Evolutionary conservation across 179 eudicot genomes (phyloP).

Genomic region (Camellia oleifera): DNA sequence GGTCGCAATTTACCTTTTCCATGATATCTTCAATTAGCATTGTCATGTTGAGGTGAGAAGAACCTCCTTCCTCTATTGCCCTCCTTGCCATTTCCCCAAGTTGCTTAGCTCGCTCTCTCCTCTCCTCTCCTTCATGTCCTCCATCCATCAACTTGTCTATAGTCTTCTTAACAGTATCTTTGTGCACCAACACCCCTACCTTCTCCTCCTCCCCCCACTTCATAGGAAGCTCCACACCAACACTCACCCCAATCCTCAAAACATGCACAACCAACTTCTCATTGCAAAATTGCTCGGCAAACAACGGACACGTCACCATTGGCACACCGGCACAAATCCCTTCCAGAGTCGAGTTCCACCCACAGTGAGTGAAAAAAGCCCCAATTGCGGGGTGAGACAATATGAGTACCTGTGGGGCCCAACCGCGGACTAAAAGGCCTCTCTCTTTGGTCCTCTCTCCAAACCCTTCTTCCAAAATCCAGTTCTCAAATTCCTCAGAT

Average conservation of each 20-base stretch:
- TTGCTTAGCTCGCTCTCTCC: slow-evolving; percentile 34
- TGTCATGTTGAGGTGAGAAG: slow-evolving; percentile 31
- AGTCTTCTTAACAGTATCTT: slow-evolving; percentile 28
- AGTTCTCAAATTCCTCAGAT: slow-evolving; percentile 32
- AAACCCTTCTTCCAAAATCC: slow-evolving; percentile 33
- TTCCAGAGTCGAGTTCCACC: slow-evolving; percentile 63
- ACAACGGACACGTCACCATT: slow-evolving; percentile 59
- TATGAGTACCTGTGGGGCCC: slow-evolving; percentile 62
- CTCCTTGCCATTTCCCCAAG: slow-evolving; percentile 37
- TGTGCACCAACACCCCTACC: slow-evolving; percentile 28
- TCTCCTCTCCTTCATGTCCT: slow-evolving; percentile 38
- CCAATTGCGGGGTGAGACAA: slow-evolving; percentile 45
- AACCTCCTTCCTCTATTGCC: slow-evolving; percentile 46
- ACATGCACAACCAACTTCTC: slow-evolving; percentile 45
- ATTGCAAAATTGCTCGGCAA: slow-evolving; percentile 52
- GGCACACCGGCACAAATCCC: slow-evolving; percentile 44
- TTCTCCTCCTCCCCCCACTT: slow-evolving; percentile 35
- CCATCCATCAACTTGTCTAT: slow-evolving; percentile 34
- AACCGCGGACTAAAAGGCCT: slow-evolving; percentile 44
- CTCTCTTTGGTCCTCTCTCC: slow-evolving; percentile 39
- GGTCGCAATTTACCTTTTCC: slow-evolving; percentile 5
- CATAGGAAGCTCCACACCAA: slow-evolving; percentile 36
- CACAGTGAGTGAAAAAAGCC: slow-evolving; percentile 53
- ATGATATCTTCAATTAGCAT: slow-evolving; percentile 35
- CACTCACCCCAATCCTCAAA: slow-evolving; percentile 36